Evolutionary conservation across 2,329 filamentous ascomycete genomes (phyloP), one percentile per base, ranked within the genome.

Genomic region (Calonectria ilicicola): DNA sequence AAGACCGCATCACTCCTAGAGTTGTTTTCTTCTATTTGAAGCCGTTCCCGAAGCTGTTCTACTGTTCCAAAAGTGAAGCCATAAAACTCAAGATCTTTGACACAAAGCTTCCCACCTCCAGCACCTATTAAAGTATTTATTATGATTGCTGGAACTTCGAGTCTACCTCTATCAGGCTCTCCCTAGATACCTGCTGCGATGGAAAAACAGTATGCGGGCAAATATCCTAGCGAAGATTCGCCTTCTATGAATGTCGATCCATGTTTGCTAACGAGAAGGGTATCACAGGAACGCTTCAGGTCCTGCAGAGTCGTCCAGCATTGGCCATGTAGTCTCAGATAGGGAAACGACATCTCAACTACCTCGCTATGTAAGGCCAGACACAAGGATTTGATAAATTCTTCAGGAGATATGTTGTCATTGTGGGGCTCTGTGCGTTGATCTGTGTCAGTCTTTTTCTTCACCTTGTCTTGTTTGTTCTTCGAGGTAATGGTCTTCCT

Each of bases 321-420:
- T 15, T 23, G 27, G 21, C 10, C 7, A 40, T 69, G 67, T 40
- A 69, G 53, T 15, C 12, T 5, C 35, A 65, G 21, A 47, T 65
- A 69, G n/a, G 58, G 58, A 63, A 87, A 85, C 0, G 76, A 72
- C 3, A 86, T 64, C 72, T 86, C 83, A 0, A 83, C 3, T 0
- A 80, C 70, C 73, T 88, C 86, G 9, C 74, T 77, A 1, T 85
- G 76, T 3, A 88, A 78, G 0, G 83, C 78, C 12, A 82, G 70
- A 3, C 77, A 73, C 2, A 87, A 79, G 5, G 72, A 70, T 47
- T 78, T 60, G 29, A 86, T 75, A 0, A 87, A 80, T 26, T 82
- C 53, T 8, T 75, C 75, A 0, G 78, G 64, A 0, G 67, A 66
- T 40, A 81, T 32, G 19, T 35, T 49, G 2, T 65, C 42, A 5